phyloP scores from a whole-genome alignment of 108 stramenopile species.

The Stephanodiscus triporus region DNA sequence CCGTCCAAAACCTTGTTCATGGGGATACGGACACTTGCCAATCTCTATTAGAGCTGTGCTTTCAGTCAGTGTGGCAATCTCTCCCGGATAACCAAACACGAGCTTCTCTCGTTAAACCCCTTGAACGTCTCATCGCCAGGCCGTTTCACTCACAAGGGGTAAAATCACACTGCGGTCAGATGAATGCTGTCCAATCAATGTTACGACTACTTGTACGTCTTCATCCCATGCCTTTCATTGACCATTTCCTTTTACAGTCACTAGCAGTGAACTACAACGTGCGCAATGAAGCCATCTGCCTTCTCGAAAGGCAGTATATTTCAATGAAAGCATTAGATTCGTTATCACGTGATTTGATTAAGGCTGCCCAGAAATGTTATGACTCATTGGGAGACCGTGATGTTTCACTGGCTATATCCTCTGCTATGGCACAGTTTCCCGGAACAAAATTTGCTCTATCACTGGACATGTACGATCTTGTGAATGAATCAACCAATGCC shows the following conservation, averaged over 20 bases:
- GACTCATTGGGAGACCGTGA: conserved; percentile 61
- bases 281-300: conserved; percentile 68
- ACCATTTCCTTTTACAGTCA: conserved; percentile 57
- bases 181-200: conserved; percentile 57
- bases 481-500: conserved; percentile 65
- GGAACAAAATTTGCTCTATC: conserved; percentile 65
- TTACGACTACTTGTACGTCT: conserved; percentile 54
- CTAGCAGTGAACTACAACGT: conserved; percentile 72
- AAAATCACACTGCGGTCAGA: conserved; percentile 26
- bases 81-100: conserved; percentile 52
- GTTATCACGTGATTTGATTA: conserved; percentile 10
- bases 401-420: conserved; percentile 51
- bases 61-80: conserved; percentile 61
- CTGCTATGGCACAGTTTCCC: conserved; percentile 48
- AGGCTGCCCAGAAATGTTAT: conserved; percentile 65
- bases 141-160: conserved; percentile 76
- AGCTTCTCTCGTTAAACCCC: conserved; percentile 41
- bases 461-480: conserved; percentile 73
- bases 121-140: conserved; percentile 71
- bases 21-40: conserved; percentile 55
- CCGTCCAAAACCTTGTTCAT: conserved; percentile 61
- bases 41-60: conserved; percentile 54
- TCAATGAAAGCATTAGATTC: conserved; percentile 30
- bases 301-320: conserved; percentile 60
- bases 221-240: conserved; percentile 62